Evolutionary conservation across 352 stramenopile genomes (phyloP).

Genomic region (Plasmopara halstedii): DNA sequence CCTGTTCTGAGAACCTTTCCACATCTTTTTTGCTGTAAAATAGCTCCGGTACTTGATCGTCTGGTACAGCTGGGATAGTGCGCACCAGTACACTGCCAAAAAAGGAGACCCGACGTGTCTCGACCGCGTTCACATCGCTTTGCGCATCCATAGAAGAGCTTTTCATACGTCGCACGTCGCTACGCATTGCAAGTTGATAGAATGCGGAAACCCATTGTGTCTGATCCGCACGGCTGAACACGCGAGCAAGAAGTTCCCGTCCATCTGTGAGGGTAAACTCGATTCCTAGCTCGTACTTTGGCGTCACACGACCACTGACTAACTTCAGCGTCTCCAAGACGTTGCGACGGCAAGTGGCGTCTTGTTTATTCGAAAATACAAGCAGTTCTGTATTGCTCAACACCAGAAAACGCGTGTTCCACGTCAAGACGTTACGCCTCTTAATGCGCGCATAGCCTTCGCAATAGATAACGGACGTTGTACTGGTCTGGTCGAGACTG

Average conservation of each 20-base stretch:
- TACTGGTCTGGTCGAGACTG: slow-evolving; percentile 19
- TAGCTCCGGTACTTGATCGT: slow-evolving; percentile 44
- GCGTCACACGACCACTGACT: slow-evolving; percentile 27
- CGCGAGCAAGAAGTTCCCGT: slow-evolving; percentile 33
- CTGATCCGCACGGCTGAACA: slow-evolving; percentile 49
- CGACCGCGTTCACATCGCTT: slow-evolving; percentile 17
- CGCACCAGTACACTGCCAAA: slow-evolving; percentile 49
- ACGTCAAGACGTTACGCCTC: slow-evolving; percentile 43
- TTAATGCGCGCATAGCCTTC: slow-evolving; percentile 64
- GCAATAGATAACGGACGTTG: slow-evolving; percentile 21
- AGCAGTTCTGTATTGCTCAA: slow-evolving; percentile 35
- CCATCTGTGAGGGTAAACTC: slow-evolving; percentile 42
- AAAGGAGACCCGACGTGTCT: slow-evolving; percentile 48
- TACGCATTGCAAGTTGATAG: slow-evolving; percentile 42
- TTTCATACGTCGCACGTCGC: slow-evolving; percentile 25
- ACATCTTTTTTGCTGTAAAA: slow-evolving; percentile 65
- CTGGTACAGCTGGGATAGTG: slow-evolving; percentile 40
- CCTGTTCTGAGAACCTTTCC: slow-evolving; percentile 47
- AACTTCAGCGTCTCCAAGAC: slow-evolving; percentile 35
- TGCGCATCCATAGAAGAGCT: slow-evolving; percentile 23
- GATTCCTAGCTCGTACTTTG: slow-evolving; percentile 38
- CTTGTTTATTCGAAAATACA: slow-evolving; percentile 47
- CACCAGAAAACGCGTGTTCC: slow-evolving; percentile 57
- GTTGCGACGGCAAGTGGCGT: slow-evolving; percentile 32
- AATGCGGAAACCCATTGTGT: slow-evolving; percentile 60